Conservation (phyloP, 257 asterid genomes). For the Gentiana dahurica region DNA sequence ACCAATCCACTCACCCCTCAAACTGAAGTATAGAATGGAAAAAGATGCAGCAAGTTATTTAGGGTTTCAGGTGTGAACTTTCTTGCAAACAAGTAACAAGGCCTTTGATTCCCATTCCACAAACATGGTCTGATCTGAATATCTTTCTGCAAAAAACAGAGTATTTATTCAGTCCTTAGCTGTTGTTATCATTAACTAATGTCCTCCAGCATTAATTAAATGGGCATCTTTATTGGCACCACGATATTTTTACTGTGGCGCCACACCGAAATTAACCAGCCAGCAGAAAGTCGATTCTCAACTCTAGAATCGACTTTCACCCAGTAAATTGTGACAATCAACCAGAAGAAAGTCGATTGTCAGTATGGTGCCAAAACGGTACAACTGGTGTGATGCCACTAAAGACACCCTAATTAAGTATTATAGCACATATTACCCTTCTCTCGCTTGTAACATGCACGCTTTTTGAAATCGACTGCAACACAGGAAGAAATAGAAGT, state of each 20-base stretch:
- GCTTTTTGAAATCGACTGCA: constrained; percentile 75
- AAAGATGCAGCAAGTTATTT: constrained; percentile 48
- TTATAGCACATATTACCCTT: constrained; percentile 25
- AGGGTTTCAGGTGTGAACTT: constrained; percentile 84
- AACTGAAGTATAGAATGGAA: constrained; percentile 65
- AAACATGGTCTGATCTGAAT: constrained; percentile 53
- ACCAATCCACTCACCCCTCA: constrained; percentile 14
- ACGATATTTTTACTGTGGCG: too few relatives aligned
- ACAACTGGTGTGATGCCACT: too few relatives aligned
- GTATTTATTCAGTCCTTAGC: neutral
- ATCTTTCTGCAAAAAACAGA: constrained; percentile 40
- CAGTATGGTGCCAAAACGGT: too few relatives aligned
- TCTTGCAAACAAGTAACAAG: constrained; percentile 82
- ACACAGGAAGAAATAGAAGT: neutral
- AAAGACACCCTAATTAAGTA: too few relatives aligned
- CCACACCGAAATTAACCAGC: too few relatives aligned
- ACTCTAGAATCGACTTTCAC: too few relatives aligned
- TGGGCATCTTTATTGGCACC: too few relatives aligned
- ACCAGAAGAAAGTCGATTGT: too few relatives aligned
- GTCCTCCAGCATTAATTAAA: too few relatives aligned
- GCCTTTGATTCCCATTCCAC: constrained; percentile 79
- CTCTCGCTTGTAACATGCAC: constrained; percentile 75
- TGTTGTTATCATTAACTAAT: too few relatives aligned
- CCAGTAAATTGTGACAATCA: too few relatives aligned
- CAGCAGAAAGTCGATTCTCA: too few relatives aligned